These are phyloP conservation scores for Bryoerythrophyllum caledonicum DNA, from an alignment of 225 moss, liverwort and hornwort genomes.

Conservation along the genomic window DNA sequence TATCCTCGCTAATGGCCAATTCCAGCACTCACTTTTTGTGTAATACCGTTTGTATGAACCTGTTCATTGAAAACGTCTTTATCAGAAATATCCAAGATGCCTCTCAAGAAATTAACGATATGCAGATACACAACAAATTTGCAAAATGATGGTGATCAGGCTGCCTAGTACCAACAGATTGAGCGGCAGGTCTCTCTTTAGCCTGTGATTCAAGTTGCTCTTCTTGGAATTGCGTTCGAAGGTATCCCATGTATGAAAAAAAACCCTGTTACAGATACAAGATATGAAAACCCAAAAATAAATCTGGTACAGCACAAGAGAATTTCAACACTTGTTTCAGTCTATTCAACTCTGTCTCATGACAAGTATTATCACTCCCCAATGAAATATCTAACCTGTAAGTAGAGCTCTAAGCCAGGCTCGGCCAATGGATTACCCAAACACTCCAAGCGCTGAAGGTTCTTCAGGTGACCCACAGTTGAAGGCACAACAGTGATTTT, in stretches of 20 bases:
- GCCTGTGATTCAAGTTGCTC: slow-evolving; percentile 58
- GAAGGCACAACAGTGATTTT: slow-evolving; percentile 53
- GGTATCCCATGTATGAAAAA: slow-evolving; percentile 62
- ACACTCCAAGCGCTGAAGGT: slow-evolving; percentile 66
- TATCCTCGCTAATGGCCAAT: slow-evolving; percentile 66
- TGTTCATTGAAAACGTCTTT: slow-evolving; percentile 8
- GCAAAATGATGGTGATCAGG: not conserved
- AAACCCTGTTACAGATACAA: slow-evolving; percentile 37
- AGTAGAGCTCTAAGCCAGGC: slow-evolving; percentile 59
- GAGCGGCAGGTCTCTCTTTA: slow-evolving; percentile 27
- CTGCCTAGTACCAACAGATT: slow-evolving; percentile 31
- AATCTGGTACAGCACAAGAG: not conserved
- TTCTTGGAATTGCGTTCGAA: slow-evolving; percentile 63
- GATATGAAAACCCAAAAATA: not conserved
- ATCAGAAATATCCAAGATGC: not conserved
- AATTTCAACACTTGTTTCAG: not conserved
- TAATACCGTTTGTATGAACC: slow-evolving; percentile 48
- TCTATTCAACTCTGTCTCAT: not conserved
- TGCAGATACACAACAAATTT: slow-evolving; percentile 6
- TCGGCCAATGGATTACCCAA: slow-evolving; percentile 56
- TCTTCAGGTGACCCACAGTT: slow-evolving; percentile 59
- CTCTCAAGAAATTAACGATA: not conserved
- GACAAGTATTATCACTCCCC: not conserved
- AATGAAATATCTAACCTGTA: slow-evolving; percentile 30
- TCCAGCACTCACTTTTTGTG: slow-evolving; percentile 42